Conservation (phyloP, 345 rosid species). For the Angophora floribunda region DNA sequence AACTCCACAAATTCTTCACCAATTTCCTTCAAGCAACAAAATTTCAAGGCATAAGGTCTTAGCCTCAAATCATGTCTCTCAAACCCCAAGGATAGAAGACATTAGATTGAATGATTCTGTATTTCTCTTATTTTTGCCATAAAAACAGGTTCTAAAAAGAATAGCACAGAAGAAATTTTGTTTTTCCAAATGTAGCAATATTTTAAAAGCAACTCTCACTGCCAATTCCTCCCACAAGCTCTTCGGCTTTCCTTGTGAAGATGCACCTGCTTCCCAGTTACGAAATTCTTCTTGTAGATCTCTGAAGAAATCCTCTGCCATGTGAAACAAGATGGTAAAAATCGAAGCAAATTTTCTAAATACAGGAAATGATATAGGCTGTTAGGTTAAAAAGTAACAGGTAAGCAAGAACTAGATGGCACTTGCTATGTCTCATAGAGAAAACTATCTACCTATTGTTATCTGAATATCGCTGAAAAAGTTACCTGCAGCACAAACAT, state of each 20-base stretch:
- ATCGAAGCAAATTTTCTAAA: not conserved
- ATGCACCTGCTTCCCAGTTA: constrained; percentile 72
- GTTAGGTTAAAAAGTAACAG: not conserved
- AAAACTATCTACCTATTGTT: constrained; percentile 72
- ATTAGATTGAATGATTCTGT: not conserved
- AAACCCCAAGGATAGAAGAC: not conserved
- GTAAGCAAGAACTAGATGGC: not conserved
- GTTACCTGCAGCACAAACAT: constrained; percentile 84
- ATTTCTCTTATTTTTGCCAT: not conserved
- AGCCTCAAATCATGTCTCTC: not conserved
- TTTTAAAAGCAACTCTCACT: constrained; percentile 25
- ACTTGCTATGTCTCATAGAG: constrained; percentile 6
- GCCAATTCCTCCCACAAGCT: constrained; percentile 96
- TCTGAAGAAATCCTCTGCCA: constrained; percentile 75
- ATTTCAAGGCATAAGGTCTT: not conserved
- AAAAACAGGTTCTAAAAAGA: not conserved
- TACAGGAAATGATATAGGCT: not conserved
- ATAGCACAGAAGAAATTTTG: not conserved
- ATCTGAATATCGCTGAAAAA: constrained; percentile 83
- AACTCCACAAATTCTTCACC: constrained; percentile 96
- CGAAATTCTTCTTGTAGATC: constrained; percentile 90
- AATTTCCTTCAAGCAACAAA: constrained; percentile 40
- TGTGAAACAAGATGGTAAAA: constrained; percentile 5
- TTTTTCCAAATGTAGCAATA: not conserved
- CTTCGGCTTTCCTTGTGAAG: constrained; percentile 78